Evolutionary conservation across 2,329 filamentous ascomycete genomes (phyloP), one percentile per base, ranked within the genome.

Genomic region (Xylariaceae sp.): DNA sequence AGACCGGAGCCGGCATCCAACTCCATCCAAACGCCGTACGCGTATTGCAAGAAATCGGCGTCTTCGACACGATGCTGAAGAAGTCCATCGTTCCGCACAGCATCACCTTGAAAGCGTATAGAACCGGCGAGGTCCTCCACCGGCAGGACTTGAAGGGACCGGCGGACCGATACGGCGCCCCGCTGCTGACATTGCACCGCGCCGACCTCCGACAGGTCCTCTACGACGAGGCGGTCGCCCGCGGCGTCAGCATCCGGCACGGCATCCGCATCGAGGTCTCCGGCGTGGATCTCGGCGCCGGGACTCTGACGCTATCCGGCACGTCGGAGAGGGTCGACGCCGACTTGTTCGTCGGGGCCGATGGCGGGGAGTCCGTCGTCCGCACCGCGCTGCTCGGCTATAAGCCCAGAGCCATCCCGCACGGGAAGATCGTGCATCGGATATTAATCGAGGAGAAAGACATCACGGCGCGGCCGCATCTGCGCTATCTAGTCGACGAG

Each of bases 21-120:
- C 50, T 64, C 3, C 60, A 64, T 26, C 60, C 60, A n/a, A 62
- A 62, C 47, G 62, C 58, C 3, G 51, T 62, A 27, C 53, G 59
- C 41, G 55, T 62, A 30, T 50, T 62, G 19, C 49, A 57, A 40
- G 59, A 61, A 19, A 55, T 64, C 29, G 59, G 59, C 1, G 55
- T 62, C 27, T 61, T 54, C 42, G 57, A 62, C 12, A 57, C 54
- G 50, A 51, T 64, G 46, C 47, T 46, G 47, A 43, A 50, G 3
- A 57, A 57, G 35, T 58, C 61, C 4, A 48, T 62, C 50, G 19
- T 55, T 3, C 53, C 57, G 32, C 19, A 19, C 3, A 46, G 54
- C 31, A 62, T 64, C 37, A 57, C 56, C 45, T 30, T 64, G 8
- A 62, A 61, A 48, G 49, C 54, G 4, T 64, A 62, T 40, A 50